Percentiles rank a stretch among this genome's conserved stretches.
Evolutionary conservation across 108 stramenopile genomes (phyloP).

Genomic region (Pseudonitzschia pungens): DNA sequence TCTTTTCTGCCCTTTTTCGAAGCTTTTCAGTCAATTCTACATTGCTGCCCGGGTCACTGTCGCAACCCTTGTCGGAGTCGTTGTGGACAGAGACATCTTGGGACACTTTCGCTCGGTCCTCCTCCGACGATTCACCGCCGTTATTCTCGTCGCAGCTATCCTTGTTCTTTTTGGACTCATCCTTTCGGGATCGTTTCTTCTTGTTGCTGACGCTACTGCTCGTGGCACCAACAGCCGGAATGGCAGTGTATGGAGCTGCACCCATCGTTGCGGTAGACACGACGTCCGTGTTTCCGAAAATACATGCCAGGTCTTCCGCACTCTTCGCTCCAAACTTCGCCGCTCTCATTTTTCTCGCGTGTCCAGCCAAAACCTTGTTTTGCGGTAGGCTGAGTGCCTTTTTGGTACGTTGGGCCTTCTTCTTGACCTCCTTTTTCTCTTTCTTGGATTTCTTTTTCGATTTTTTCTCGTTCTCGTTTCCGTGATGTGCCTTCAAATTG

Average conservation of each 20-base stretch:
- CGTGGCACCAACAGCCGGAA: neutral
- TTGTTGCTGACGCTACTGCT: neutral
- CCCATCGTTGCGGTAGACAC: neutral
- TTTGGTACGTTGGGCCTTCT: constrained; percentile 40
- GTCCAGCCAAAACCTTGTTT: constrained; percentile 79
- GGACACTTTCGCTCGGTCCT: neutral
- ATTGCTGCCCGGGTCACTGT: neutral
- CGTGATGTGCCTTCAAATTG: constrained; percentile 44
- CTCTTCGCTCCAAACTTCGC: constrained; percentile 75
- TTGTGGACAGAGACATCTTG: neutral
- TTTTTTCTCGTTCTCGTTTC: neutral
- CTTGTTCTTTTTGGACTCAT: neutral
- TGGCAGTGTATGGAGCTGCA: neutral
- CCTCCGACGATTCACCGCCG: neutral
- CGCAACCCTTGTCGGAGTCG: neutral
- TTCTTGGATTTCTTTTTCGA: constrained; percentile 41
- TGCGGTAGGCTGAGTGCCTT: constrained; percentile 50
- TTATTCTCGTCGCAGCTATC: neutral
- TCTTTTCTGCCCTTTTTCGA: constrained; percentile 4
- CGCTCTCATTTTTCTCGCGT: constrained; percentile 76
- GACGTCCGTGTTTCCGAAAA: constrained; percentile 71
- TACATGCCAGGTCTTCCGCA: constrained; percentile 72
- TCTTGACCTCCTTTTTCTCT: constrained; percentile 43
- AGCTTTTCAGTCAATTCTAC: neutral
- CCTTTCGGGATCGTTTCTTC: too few species aligned